These are phyloP conservation scores for Boletellus ananiceps DNA, from an alignment of 768 basidiomycete genomes.

Conservation along the genomic window DNA sequence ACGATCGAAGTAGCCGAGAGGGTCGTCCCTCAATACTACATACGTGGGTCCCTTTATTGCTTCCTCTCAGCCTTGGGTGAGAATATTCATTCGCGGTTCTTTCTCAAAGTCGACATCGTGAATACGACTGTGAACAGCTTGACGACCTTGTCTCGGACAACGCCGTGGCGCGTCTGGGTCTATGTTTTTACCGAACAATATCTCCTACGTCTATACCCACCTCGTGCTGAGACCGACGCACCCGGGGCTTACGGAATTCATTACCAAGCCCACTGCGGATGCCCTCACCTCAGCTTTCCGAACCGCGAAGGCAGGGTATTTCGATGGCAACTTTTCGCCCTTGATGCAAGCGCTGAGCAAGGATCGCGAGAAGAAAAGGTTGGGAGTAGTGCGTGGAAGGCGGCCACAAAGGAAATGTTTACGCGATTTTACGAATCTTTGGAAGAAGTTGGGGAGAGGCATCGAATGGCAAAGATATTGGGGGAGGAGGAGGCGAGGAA, in stretches of 20 bases:
- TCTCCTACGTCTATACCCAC: constrained; percentile 61
- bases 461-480: constrained; percentile 61
- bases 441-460: constrained; percentile 76
- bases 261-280: constrained; percentile 61
- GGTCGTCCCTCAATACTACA: constrained; percentile 67
- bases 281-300: constrained; percentile 68
- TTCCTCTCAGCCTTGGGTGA: background rate
- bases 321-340: constrained; percentile 77
- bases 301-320: constrained; percentile 79
- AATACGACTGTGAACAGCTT: constrained; percentile 58
- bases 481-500: constrained; percentile 63
- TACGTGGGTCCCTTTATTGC: constrained; percentile 44
- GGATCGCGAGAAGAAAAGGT: constrained; percentile 45
- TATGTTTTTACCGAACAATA: constrained; percentile 77
- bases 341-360: constrained; percentile 59
- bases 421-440: constrained; percentile 76
- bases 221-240: constrained; percentile 51
- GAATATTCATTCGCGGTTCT: background rate
- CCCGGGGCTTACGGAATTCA: constrained; percentile 41
- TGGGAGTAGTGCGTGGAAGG: constrained; percentile 40
- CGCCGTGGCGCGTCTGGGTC: constrained; percentile 64
- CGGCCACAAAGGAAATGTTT: constrained; percentile 75
- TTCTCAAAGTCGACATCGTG: constrained; percentile 63
- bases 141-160: constrained; percentile 55
- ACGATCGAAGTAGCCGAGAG: constrained; percentile 51